Evolutionary conservation across 805 yeast species (phyloP), one percentile per base, ranked within the genome.

Genomic region (Blastobotrys muscicola): DNA sequence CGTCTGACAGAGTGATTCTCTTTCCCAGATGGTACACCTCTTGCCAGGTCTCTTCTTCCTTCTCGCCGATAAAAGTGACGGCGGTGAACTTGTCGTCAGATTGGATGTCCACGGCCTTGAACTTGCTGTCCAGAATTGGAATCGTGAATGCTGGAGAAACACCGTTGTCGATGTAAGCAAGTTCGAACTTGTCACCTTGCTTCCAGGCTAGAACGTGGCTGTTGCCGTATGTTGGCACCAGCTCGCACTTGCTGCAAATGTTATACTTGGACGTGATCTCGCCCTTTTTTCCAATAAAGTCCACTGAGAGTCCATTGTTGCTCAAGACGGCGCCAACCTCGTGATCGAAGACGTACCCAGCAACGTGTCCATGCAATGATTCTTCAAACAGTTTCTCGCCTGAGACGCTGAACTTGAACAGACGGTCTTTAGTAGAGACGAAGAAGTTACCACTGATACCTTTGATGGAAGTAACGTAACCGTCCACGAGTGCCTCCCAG

Each of bases 331-430:
- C 37, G 13, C 42, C 42, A 9, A 32, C 37, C 4, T 15, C 31
- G 23, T 31, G 37, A 31, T 39, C 42, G 14, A 39, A 36, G n/a
- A 30, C 42, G 11, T 31, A 20, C 3, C 23, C 26, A 12, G 42
- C 42, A 4, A 12, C 37, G 9, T 13, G 16, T n/a, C 36, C 29
- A 14, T 30, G 10, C 30, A 38, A 30, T 29, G 35, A 11, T n/a
- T n/a, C 36, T 8, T 23, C 36, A 23, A 29, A 9, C 13, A 31
- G 30, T 7, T 26, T 23, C 15, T 36, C 36, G 11, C 37, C 31
- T 8, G 32, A n/a, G 29, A 30, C 29, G 15, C 38, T 39, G n/a
- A 38, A 42, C 11, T 38, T 29, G 33, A 12, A 4, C 16, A 23
- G 13, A 4, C 4, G 8, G 14, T 23, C 33, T 12, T 32, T 32